Percentiles rank a stretch among this genome's conserved stretches.
Evolutionary conservation across 2,329 filamentous ascomycete species (phyloP).

Genomic region (Xylaria sp.): DNA sequence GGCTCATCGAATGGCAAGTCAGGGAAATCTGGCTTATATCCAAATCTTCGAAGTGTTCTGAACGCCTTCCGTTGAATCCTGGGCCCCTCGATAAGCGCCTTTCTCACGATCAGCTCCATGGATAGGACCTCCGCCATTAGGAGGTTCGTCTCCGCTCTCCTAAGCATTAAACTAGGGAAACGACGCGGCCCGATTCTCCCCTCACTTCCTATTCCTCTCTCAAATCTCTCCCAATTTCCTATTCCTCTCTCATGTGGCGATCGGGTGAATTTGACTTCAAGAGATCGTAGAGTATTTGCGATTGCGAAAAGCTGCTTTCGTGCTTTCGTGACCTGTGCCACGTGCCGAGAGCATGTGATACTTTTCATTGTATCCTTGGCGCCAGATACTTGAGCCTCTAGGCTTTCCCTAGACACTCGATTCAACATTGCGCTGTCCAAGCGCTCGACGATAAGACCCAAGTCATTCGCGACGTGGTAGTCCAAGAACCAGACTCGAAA

Average conservation of each 20-base stretch:
- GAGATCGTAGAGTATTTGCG: neutral
- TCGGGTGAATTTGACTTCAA: neutral
- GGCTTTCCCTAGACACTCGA: neutral
- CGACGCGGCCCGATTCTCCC: neutral
- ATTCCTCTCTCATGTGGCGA: no score
- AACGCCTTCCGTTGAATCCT: neutral
- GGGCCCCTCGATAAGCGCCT: neutral
- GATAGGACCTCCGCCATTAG: neutral
- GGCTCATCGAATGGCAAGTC: neutral
- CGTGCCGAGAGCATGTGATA: neutral
- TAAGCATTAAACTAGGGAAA: neutral
- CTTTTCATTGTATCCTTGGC: neutral
- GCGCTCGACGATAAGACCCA: neutral
- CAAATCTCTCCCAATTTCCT: neutral
- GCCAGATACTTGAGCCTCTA: neutral
- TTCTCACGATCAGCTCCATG: neutral
- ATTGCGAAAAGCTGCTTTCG: neutral
- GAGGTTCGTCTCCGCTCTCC: neutral
- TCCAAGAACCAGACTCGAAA: neutral
- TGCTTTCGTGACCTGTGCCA: neutral
- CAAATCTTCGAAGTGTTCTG: neutral
- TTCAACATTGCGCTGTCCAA: neutral
- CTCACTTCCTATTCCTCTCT: no score
- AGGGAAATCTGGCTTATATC: neutral
- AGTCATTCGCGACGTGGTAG: neutral